phyloP scores from a whole-genome alignment of 148 eudicot genomes.

The Fagopyrum esculentum region DNA sequence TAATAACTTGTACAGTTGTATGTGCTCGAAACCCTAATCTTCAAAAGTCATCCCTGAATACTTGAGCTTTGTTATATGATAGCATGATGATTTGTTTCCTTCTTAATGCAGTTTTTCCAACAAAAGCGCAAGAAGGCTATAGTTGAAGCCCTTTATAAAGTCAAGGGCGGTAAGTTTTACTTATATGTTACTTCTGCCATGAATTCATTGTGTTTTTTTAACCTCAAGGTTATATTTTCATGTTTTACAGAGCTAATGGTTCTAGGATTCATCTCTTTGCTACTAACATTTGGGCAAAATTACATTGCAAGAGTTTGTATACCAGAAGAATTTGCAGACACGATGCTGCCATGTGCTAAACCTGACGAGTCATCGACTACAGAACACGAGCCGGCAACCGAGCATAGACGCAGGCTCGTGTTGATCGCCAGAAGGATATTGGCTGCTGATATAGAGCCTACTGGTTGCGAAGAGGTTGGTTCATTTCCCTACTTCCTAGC shows the following conservation, averaged over 20 bases:
- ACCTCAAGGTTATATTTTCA: neutral
- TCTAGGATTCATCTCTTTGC: slow-evolving; percentile 85
- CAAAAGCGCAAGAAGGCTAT: slow-evolving; percentile 13
- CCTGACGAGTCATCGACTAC: neutral
- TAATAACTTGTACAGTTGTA: neutral
- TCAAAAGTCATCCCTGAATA: too few relatives aligned
- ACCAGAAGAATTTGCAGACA: slow-evolving; percentile 36
- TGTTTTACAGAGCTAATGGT: slow-evolving; percentile 74
- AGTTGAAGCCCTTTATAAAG: slow-evolving; percentile 13
- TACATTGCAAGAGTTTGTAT: slow-evolving; percentile 71
- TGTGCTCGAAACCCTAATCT: too few relatives aligned
- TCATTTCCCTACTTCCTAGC: neutral
- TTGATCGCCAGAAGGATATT: slow-evolving; percentile 30
- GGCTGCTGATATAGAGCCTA: slow-evolving; percentile 13
- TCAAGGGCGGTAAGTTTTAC: slow-evolving; percentile 9
- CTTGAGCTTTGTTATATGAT: too few relatives aligned
- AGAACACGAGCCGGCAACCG: neutral
- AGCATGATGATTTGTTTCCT: too few relatives aligned
- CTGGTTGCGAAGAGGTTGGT: slow-evolving; percentile 40
- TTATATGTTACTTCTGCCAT: neutral
- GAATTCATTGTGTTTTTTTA: neutral
- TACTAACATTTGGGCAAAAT: slow-evolving; percentile 68
- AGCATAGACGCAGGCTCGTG: slow-evolving; percentile 33
- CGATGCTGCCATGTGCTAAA: slow-evolving; percentile 63
- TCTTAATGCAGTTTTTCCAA: neutral